Evolutionary conservation across 1,139 yeast genomes (phyloP).

Genomic region (Candida frijolesensis): DNA sequence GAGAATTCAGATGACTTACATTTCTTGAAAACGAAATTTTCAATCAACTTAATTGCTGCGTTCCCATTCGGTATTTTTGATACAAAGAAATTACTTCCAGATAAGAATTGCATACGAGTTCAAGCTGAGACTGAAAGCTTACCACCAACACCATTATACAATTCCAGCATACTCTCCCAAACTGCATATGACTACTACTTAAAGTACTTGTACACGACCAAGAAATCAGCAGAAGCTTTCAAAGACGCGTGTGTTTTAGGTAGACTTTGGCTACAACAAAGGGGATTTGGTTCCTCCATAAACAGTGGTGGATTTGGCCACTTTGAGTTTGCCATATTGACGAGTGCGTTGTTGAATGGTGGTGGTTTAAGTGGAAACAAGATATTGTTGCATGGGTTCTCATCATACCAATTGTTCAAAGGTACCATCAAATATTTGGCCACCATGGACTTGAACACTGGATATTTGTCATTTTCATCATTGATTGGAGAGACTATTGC

Average conservation of each 20-base stretch:
- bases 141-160: constrained; percentile 85
- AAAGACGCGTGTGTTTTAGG: constrained; percentile 88
- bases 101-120: constrained; percentile 76
- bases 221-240: constrained; percentile 79
- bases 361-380: constrained; percentile 79
- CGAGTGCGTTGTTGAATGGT: constrained; percentile 82
- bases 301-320: constrained; percentile 86
- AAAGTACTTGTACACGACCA: constrained; percentile 72
- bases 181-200: constrained; percentile 69
- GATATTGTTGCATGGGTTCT: constrained; percentile 80
- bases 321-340: constrained; percentile 80
- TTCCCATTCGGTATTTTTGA: constrained; percentile 75
- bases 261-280: constrained; percentile 84
- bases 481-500: constrained; percentile 49
- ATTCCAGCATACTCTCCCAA: constrained; percentile 74
- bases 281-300: constrained; percentile 70
- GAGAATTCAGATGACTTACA: constrained; percentile 50
- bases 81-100: constrained; percentile 72
- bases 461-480: constrained; percentile 69
- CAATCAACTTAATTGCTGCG: constrained; percentile 72
- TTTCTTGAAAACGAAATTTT: constrained; percentile 70
- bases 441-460: constrained; percentile 66
- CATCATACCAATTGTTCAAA: constrained; percentile 89
- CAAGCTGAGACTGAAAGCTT: constrained; percentile 49
- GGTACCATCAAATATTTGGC: constrained; percentile 84